Evolutionary conservation across 1,284 basidiomycete species (phyloP).

Genomic region (Ustilago xerochloae): DNA sequence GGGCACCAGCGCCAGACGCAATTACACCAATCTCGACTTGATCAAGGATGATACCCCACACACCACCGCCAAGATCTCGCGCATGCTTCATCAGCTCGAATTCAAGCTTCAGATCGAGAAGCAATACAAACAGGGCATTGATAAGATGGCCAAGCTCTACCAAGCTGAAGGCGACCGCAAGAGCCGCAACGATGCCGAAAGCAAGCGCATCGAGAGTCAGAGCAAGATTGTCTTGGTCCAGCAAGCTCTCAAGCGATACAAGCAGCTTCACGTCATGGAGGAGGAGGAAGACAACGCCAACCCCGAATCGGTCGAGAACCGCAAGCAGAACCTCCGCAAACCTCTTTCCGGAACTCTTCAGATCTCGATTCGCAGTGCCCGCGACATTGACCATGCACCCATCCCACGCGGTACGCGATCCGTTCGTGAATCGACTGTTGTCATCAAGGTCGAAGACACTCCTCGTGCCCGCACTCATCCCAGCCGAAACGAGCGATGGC

Average conservation of each 20-base stretch:
- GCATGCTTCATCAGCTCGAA: conserved; percentile 98
- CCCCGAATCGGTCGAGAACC: conserved; percentile 73
- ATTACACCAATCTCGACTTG: conserved; percentile 75
- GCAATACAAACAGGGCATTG: conserved; percentile 97
- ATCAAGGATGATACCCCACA: conserved; percentile 97
- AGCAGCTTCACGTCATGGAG: conserved; percentile 92
- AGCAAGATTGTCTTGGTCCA: conserved; percentile 94
- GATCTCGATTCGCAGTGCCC: conserved; percentile 86
- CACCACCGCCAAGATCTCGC: conserved; percentile 94
- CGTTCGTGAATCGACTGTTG: conserved; percentile 82
- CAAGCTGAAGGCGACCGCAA: conserved; percentile 92
- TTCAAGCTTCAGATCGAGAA: conserved; percentile 98
- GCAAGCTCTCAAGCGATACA: conserved; percentile 93
- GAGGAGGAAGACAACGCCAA: conserved; percentile 77
- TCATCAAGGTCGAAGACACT: conserved; percentile 95
- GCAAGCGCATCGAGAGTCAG: conserved; percentile 91
- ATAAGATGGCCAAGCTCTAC: conserved; percentile 93
- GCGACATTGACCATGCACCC: conserved; percentile 94
- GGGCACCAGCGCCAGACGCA: conserved; percentile 58
- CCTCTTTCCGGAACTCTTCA: conserved; percentile 92
- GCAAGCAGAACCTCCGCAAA: conserved; percentile 89
- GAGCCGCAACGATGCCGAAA: conserved; percentile 79
- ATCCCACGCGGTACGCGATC: conserved; percentile 70
- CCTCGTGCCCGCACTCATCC: conserved; percentile 91
- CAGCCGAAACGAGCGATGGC: conserved; percentile 94